A percentile compares a stretch with the other conserved stretches of the same genome.
Conservation (phyloP, 306 rosid species). For the Quercus gilva region DNA sequence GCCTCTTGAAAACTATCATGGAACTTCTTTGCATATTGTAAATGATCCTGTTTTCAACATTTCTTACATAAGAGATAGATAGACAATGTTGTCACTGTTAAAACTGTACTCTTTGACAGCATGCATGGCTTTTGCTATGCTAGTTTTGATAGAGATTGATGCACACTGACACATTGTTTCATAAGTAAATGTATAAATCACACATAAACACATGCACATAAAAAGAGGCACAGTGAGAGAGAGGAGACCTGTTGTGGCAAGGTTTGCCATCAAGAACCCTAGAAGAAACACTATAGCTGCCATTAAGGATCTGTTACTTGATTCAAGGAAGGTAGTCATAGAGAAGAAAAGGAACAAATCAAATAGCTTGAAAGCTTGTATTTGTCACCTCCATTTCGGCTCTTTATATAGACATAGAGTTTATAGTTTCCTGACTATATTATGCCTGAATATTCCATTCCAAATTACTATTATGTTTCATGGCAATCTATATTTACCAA, state of each 20-base stretch:
- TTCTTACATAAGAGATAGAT: too few relatives aligned
- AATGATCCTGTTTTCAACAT: too few relatives aligned
- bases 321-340: not conserved
- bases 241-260: slow-evolving; percentile 25
- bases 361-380: not conserved
- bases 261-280: slow-evolving; percentile 7
- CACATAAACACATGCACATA: not conserved
- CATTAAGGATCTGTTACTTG: slow-evolving; percentile 9
- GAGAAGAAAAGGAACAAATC: not conserved
- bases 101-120: too few relatives aligned
- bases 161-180: not conserved
- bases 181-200: not conserved
- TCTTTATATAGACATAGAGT: slow-evolving; percentile 17
- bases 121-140: too few relatives aligned
- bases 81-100: too few relatives aligned
- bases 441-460: not conserved
- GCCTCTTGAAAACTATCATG: too few relatives aligned
- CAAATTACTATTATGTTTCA: not conserved
- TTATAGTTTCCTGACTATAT: not conserved
- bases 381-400: not conserved
- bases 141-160: too few relatives aligned
- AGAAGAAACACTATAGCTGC: slow-evolving; percentile 14
- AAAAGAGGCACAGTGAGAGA: not conserved
- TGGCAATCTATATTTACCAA: not conserved
- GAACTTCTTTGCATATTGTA: too few relatives aligned